Evolutionary conservation across 345 rosid genomes (phyloP), one percentile per base, ranked within the genome.

Genomic region (Salix dunnii): DNA sequence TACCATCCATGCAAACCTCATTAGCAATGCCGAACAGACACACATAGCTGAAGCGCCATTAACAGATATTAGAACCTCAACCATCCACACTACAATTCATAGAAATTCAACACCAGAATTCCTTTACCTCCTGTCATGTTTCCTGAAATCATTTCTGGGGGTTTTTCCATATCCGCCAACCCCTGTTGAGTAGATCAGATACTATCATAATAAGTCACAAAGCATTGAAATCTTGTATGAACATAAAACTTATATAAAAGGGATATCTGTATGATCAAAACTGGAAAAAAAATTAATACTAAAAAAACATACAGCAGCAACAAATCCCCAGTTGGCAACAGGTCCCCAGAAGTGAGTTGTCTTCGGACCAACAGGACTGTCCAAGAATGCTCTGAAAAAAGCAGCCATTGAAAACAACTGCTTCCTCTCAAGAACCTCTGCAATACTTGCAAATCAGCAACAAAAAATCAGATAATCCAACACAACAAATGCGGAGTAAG

Each of bases 1-100:
- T 38, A 92, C 97, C 94, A 90, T 92, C 97, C 97, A 92, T 1
- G 97, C 93, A 84, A 92, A 92, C 81, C 97, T 92, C 97, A 92
- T 92, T 88, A 89, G 89, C 80, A 92, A 78, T 74, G 84, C 90
- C 25, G 97, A 92, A 83, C 89, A 92, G 31, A 90, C 67, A 28
- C 97, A 92, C 97, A 90, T 90, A n/a, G 89, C 94, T 92, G 88
- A 68, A 76, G 58, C 36, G 77, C 28, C 21, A 62, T 43, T 2
- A 3, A 10, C 2, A 46, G 77, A 73, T n/a, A 55, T 70, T 7
- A 40, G 18, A 74, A 58, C 28, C 33, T 33, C 23, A 23, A 40
- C 17, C 17, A 70, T 46, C 35, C 6, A 43, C 36, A 30, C 72
- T 58, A 70, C 14, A 16, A 2, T 21, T 43, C 51, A 49, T 4